Evolutionary conservation across 495 filamentous ascomycete species (phyloP).

Genomic region (Talaromyces borbonicus): DNA sequence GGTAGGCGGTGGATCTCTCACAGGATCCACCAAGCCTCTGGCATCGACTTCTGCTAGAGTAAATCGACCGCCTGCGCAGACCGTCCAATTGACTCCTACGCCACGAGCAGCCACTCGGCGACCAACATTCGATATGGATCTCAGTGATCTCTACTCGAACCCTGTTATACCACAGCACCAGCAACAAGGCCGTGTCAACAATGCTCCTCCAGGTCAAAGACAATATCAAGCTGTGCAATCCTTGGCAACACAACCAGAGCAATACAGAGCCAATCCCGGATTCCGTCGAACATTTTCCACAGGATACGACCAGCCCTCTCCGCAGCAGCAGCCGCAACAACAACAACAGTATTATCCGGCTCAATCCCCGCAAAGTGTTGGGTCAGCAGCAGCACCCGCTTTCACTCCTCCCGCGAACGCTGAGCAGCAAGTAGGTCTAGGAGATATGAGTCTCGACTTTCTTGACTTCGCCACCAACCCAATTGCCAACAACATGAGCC

Average conservation of each 20-base stretch:
- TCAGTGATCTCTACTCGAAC: slow-evolving; percentile 43
- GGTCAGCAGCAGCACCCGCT: slow-evolving; percentile 18
- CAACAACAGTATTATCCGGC: slow-evolving; percentile 28
- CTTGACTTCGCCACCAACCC: slow-evolving; percentile 22
- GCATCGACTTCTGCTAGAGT: background rate
- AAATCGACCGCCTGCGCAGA: background rate
- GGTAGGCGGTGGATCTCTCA: slow-evolving; percentile 11
- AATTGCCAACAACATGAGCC: slow-evolving; percentile 11
- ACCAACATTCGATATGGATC: slow-evolving; percentile 56
- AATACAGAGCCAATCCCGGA: slow-evolving; percentile 17
- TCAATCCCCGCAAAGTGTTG: slow-evolving; percentile 32
- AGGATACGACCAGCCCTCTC: slow-evolving; percentile 27
- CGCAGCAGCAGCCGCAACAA: slow-evolving; percentile 15
- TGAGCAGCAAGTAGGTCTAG: slow-evolving; percentile 10
- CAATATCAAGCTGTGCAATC: slow-evolving; percentile 5
- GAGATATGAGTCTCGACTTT: slow-evolving; percentile 30
- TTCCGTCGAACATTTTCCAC: slow-evolving; percentile 21
- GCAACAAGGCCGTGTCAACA: too few species aligned
- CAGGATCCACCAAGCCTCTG: background rate
- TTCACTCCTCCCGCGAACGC: slow-evolving; percentile 4
- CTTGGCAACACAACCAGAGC: slow-evolving; percentile 13
- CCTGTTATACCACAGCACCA: slow-evolving; percentile 4
- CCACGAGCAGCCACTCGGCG: slow-evolving; percentile 18
- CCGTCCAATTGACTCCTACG: background rate
- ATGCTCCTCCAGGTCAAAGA: slow-evolving; percentile 2